Evolutionary conservation across 139 green algal genomes (phyloP).

Genomic region (Coelastrella sp.): DNA sequence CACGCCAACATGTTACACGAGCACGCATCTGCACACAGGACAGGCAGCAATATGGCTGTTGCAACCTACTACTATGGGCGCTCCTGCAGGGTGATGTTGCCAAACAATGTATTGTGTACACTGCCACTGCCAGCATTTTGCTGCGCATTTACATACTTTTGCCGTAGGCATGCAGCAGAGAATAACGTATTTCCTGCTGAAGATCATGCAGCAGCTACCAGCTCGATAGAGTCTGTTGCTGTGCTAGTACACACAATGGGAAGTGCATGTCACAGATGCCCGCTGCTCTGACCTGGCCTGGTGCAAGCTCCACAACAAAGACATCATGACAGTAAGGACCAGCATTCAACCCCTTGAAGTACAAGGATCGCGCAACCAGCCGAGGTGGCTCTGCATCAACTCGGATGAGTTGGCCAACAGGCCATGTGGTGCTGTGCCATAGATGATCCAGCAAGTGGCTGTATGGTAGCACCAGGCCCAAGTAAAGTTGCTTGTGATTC

Average conservation of each 20-base stretch:
- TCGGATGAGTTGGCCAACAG: background rate
- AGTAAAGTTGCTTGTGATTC: slow-evolving; percentile 25
- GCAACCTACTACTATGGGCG: too few species aligned
- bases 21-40: slow-evolving; percentile 7
- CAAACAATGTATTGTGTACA: too few species aligned
- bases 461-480: slow-evolving; percentile 26
- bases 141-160: too few species aligned
- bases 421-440: slow-evolving; percentile 10
- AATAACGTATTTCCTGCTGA: background rate
- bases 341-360: slow-evolving; percentile 23
- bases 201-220: background rate
- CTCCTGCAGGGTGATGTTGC: too few species aligned
- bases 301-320: slow-evolving; percentile 25
- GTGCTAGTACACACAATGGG: background rate
- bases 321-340: slow-evolving; percentile 23
- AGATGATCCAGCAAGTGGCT: slow-evolving; percentile 3
- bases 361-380: slow-evolving; percentile 5
- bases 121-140: too few species aligned
- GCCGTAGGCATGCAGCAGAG: background rate
- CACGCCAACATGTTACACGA: slow-evolving; percentile 9
- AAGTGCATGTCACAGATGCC: background rate
- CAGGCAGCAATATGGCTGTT: too few species aligned
- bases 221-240: background rate
- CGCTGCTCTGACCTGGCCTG: background rate
- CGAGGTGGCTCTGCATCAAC: slow-evolving; percentile 21